Base-by-base conservation (phyloP, 306 rosid genomes). In the Calophaca sinica region DNA sequence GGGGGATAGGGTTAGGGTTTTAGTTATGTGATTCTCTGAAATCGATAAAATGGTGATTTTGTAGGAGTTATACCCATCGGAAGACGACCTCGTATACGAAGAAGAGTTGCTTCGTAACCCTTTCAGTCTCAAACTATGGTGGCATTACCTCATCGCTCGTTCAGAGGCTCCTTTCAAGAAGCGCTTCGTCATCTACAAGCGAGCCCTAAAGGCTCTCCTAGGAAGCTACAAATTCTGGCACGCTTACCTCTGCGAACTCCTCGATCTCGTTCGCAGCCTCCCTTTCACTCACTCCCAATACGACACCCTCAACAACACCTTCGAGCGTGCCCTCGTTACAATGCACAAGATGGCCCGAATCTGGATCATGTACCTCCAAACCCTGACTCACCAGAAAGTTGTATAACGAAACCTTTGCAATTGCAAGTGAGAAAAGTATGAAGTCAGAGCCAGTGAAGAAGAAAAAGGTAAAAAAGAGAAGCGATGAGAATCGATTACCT, bases 301-400 rank as follows among this genome's bases (percentile, higher is more conserved):
- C n/a, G n/a, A n/a, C n/a, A n/a, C n/a, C n/a, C n/a, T n/a, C n/a
- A n/a, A n/a, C n/a, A n/a, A n/a, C n/a, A n/a, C n/a, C n/a, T n/a
- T n/a, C n/a, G n/a, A 94, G 48, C 85, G 98, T 5, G n/a, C 98
- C 0, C 85, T 94, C 0, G 96, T 91, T 0, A 94, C 98, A 0
- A 94, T 94, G 98, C 96, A 94, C 83, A 91, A 94, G 44, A 91
- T 94, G 98, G 97, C 98, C 26, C 77, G 93, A 0, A 81, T 94
- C 54, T 94, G 98, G 98, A 81, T 88, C 33, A 85, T 94, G 94
- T 91, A 87, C 74, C 83, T 94, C 5, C 89, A 75, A 66, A 78
- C 86, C 60, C 80, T 91, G 9, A 91, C 96, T 0, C 70, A 83
- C 1, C 98, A 94, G 85, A 87, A 85, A 14, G n/a, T n/a, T n/a